Conservation (phyloP, 148 eudicot species). For the Silene conica region DNA sequence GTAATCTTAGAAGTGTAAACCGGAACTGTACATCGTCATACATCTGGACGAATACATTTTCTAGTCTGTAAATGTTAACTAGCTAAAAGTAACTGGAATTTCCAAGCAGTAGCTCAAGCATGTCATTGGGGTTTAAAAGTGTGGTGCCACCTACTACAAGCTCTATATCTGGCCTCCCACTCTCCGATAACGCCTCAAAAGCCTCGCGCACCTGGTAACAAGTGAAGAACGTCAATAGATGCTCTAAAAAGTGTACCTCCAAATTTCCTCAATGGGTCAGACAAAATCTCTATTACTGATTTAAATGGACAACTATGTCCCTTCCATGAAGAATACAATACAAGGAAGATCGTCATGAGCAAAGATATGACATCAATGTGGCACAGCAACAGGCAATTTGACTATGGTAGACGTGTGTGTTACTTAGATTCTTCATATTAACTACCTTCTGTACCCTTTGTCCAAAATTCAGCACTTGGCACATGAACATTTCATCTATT, state of each 20-base stretch:
- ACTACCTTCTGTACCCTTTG: background rate
- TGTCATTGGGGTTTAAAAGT: constrained; percentile 66
- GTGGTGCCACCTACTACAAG: constrained; percentile 86
- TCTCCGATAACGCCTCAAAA: constrained; percentile 72
- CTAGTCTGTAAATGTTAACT: background rate
- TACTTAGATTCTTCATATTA: background rate
- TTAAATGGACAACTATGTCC: background rate
- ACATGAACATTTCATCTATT: background rate
- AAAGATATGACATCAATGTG: background rate
- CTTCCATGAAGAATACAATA: background rate
- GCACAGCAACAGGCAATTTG: background rate
- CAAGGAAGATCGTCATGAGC: background rate
- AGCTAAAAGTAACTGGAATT: constrained; percentile 46
- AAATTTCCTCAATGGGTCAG: background rate
- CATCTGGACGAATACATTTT: background rate
- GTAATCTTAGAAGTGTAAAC: background rate
- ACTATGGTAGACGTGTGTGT: background rate
- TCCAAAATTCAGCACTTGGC: background rate
- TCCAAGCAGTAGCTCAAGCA: constrained; percentile 77
- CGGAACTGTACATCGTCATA: background rate
- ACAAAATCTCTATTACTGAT: background rate
- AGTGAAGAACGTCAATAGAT: constrained; percentile 9
- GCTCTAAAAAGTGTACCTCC: background rate
- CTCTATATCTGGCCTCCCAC: constrained; percentile 76
- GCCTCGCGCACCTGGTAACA: constrained; percentile 64